Evolutionary conservation across 2,329 filamentous ascomycete species (phyloP).

Genomic region (Boeremia exigua): DNA sequence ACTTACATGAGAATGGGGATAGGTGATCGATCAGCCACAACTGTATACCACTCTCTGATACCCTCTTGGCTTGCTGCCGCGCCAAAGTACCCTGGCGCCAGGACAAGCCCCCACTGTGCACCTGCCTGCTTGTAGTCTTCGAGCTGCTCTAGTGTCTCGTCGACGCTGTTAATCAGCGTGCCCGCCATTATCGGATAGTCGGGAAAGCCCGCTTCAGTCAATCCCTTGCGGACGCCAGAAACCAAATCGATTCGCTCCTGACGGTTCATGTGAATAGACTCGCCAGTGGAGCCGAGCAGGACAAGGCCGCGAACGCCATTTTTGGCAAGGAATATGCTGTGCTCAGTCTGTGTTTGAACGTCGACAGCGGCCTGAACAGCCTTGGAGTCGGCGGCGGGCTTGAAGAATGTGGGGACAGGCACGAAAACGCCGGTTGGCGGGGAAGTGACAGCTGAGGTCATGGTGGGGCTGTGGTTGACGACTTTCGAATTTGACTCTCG

Average conservation of each 20-base stretch:
- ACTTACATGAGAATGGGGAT: slow-evolving; percentile 67
- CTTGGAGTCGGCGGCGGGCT: slow-evolving; percentile 55
- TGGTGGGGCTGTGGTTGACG: slow-evolving; percentile 5
- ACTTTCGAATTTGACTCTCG: neutral
- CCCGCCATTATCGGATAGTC: slow-evolving; percentile 69
- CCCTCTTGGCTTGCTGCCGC: slow-evolving; percentile 63
- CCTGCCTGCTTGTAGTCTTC: slow-evolving; percentile 63
- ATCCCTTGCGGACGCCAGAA: slow-evolving; percentile 60
- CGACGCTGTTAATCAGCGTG: slow-evolving; percentile 66
- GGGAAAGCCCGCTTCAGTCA: slow-evolving; percentile 62
- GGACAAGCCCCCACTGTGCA: slow-evolving; percentile 66
- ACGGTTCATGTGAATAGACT: slow-evolving; percentile 67
- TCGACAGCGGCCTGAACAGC: slow-evolving; percentile 61
- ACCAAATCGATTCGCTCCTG: slow-evolving; percentile 64
- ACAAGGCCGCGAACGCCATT: slow-evolving; percentile 67
- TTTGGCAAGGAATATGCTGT: slow-evolving; percentile 66
- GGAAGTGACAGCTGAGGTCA: slow-evolving; percentile 13
- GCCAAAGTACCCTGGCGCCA: slow-evolving; percentile 71
- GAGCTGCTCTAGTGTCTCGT: slow-evolving; percentile 66
- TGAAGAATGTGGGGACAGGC: slow-evolving; percentile 69
- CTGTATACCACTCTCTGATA: slow-evolving; percentile 65
- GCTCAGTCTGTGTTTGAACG: slow-evolving; percentile 62
- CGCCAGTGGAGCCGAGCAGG: slow-evolving; percentile 68
- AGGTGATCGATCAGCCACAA: slow-evolving; percentile 65
- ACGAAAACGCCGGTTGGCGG: slow-evolving; percentile 48